Base-by-base conservation (phyloP, 2,329 filamentous ascomycete species). In the Trichoderma polysporum region DNA sequence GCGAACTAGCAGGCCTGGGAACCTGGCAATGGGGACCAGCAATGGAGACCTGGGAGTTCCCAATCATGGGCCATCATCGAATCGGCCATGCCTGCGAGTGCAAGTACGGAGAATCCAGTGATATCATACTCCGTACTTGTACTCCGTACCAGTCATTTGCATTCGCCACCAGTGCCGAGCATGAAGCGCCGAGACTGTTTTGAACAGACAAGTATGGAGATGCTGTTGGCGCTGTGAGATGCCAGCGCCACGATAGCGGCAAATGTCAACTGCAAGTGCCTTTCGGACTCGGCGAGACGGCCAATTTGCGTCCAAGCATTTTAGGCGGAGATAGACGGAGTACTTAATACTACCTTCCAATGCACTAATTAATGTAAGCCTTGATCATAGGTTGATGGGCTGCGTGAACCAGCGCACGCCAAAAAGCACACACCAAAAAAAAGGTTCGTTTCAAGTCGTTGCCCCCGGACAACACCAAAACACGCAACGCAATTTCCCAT, bases 401-500 rank as follows among this genome's bases (percentile, higher is more conserved):
- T 62, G 60, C 60, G 60, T 63, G 60, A 63, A 63, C 47, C 47
- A 39, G 29, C 39, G 49, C 60, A 63, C 49, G 52, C 62, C 62
- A 65, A 39, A 52, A 39, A 45, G 2, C 12, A 37, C 45, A 37
- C 59, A 39, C 31, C 22, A 53, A 58, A 54, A 59, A 58, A 53
- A 66, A 62, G 59, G 27, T 60, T 37, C 63, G 67, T 64, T 68
- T 68, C 67, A 68, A 59, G 53, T 59, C 25, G 53, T 53, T 47
- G 27, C 47, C 63, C 63, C 66, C 57, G 53, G 58, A 67, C 66
- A 62, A 66, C 66, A 63, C 57, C 66, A 62, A 53, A 57, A 56
- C 57, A 57, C 68, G 67, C 69, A 70, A 68, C 72, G 73, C 72
- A 75, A 75, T 75, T 74, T 75, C 72, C 63, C 68, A 67, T 67